These are phyloP conservation scores for Lantana camara DNA, from an alignment of 257 asterid species.

Conservation along the genomic window DNA sequence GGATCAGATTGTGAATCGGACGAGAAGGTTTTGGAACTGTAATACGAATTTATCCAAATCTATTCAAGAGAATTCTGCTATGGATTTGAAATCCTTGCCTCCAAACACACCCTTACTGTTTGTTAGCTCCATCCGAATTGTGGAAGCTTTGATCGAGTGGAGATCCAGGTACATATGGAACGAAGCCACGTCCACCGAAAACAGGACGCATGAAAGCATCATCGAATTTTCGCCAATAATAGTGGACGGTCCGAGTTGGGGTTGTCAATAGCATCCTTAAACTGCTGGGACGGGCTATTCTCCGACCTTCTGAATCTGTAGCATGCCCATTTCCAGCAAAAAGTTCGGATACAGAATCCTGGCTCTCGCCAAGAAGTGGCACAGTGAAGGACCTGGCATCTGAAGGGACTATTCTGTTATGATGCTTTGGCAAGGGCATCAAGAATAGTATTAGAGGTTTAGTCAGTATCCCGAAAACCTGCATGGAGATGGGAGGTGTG, in stretches of 20 bases:
- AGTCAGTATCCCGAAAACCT: slow-evolving; percentile 90
- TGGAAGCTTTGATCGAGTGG: slow-evolving; percentile 50
- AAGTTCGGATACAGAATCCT: slow-evolving; percentile 47
- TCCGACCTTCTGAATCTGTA: slow-evolving; percentile 36
- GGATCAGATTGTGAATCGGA: too few species aligned
- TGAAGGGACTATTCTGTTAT: slow-evolving; percentile 59
- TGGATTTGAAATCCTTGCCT: too few species aligned
- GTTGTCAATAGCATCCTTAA: slow-evolving; percentile 69
- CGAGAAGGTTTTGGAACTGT: too few species aligned
- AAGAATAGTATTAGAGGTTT: slow-evolving; percentile 69
- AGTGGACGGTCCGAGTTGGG: slow-evolving; percentile 83
- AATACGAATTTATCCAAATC: too few species aligned
- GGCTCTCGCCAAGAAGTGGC: slow-evolving; percentile 63
- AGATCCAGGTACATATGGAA: slow-evolving; percentile 56
- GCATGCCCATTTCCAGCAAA: slow-evolving; percentile 35
- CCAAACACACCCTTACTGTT: slow-evolving; percentile 22
- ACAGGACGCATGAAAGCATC: slow-evolving; percentile 68
- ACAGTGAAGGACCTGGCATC: slow-evolving; percentile 73
- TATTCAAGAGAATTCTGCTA: too few species aligned
- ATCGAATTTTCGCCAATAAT: slow-evolving; percentile 70
- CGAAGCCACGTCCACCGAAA: slow-evolving; percentile 74
- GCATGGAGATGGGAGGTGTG: background rate
- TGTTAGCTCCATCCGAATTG: slow-evolving; percentile 41
- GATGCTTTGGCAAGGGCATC: slow-evolving; percentile 60
- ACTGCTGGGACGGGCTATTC: slow-evolving; percentile 60